phyloP scores from a whole-genome alignment of 1,284 basidiomycete genomes.

The Agroathelia rolfsii region DNA sequence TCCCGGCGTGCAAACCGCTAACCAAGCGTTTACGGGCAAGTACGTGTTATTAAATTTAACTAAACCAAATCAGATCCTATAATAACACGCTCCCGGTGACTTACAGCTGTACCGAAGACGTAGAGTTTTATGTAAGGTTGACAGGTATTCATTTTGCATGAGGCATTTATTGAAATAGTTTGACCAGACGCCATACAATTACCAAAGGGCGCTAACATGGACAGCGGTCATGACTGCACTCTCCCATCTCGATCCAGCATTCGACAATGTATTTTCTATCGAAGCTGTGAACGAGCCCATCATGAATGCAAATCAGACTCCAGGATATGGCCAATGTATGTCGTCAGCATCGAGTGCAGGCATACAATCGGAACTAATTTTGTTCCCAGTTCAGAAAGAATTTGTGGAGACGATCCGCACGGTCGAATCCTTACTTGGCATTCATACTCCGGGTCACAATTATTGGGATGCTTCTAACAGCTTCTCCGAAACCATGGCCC shows the following conservation, averaged over 20 bases:
- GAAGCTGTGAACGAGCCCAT: slow-evolving; percentile 72
- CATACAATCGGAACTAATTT: slow-evolving; percentile 1
- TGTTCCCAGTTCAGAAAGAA: slow-evolving; percentile 49
- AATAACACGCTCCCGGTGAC: slow-evolving; percentile 10
- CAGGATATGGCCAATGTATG: slow-evolving; percentile 58
- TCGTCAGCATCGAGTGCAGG: slow-evolving; percentile 2
- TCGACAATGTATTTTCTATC: slow-evolving; percentile 57
- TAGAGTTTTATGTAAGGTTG: slow-evolving; percentile 61
- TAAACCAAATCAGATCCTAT: slow-evolving; percentile 4
- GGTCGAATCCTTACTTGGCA: slow-evolving; percentile 52
- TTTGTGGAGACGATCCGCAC: slow-evolving; percentile 61
- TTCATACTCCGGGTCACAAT: slow-evolving; percentile 24
- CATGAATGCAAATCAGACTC: slow-evolving; percentile 54
- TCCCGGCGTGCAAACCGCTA: slow-evolving; percentile 54
- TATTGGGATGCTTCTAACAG: slow-evolving; percentile 4
- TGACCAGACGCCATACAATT: slow-evolving; percentile 54
- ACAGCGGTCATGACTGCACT: slow-evolving; percentile 67
- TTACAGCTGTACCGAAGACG: slow-evolving; percentile 50
- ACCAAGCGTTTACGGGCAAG: slow-evolving; percentile 60
- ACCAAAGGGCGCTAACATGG: slow-evolving; percentile 67
- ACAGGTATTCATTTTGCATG: slow-evolving; percentile 2
- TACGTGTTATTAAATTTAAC: slow-evolving; percentile 25
- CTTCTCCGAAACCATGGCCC: slow-evolving; percentile 18
- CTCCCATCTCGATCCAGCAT: slow-evolving; percentile 57
- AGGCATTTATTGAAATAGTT: slow-evolving; percentile 6